phyloP scores from a whole-genome alignment of 2,329 filamentous ascomycete genomes.

The Penicillium nordicum region DNA sequence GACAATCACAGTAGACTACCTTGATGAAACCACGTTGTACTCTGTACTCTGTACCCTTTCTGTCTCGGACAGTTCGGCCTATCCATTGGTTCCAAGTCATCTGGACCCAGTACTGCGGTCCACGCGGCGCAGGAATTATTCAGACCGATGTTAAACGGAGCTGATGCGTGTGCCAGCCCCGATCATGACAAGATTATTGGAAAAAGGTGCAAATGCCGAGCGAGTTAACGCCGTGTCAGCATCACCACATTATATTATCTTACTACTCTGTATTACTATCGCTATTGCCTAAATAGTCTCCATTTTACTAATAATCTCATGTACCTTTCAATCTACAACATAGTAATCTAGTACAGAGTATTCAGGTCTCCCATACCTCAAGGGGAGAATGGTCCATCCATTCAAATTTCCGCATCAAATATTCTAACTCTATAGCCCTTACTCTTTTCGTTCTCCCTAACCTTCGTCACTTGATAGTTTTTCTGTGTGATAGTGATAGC shows the following conservation, averaged over 20 bases:
- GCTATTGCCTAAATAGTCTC: neutral
- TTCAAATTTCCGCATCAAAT: neutral
- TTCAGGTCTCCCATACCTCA: neutral
- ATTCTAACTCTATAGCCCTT: neutral
- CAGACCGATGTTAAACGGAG: neutral
- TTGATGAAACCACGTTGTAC: neutral
- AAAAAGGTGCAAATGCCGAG: neutral
- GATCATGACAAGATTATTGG: constrained; percentile 1
- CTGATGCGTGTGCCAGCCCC: constrained; percentile 4
- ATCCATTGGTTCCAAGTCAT: constrained; percentile 8
- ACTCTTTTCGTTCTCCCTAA: neutral
- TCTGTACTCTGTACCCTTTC: neutral
- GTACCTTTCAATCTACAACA: neutral
- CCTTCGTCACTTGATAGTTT: constrained; percentile 11
- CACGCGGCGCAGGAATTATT: constrained; percentile 7
- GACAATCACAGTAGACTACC: neutral
- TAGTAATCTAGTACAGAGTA: too few relatives aligned
- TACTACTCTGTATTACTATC: neutral
- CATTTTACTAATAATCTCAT: neutral
- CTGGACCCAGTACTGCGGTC: constrained; percentile 14
- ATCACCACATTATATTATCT: neutral
- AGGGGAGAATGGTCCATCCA: neutral
- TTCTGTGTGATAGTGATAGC: constrained; percentile 15
- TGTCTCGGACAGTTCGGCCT: neutral
- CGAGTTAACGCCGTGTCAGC: neutral